Evolutionary conservation across 805 yeast genomes (phyloP).

Genomic region (Spathaspora gorwiae): DNA sequence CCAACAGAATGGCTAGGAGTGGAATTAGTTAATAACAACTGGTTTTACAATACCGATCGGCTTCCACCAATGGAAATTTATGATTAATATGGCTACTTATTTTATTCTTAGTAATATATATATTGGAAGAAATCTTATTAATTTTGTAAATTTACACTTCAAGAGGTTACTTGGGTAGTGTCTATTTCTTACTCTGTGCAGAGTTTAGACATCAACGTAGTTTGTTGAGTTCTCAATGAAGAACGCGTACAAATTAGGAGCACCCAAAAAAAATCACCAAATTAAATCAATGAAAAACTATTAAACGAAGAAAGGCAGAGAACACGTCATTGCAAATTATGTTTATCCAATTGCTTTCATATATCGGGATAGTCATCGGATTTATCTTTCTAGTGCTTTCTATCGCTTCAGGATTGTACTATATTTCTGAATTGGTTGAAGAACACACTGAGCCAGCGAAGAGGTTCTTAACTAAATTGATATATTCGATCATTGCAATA

Average conservation of each 20-base stretch:
- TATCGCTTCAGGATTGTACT: conserved; percentile 88
- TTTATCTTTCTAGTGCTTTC: conserved; percentile 41
- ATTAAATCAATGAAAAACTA: too few relatives aligned
- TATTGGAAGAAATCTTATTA: background rate
- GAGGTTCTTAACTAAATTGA: conserved; percentile 58
- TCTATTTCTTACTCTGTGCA: too few relatives aligned
- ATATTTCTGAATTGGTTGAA: conserved; percentile 86
- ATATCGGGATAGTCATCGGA: conserved; percentile 34
- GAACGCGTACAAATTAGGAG: too few relatives aligned
- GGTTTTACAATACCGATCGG: conserved; percentile 93
- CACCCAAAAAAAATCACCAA: too few relatives aligned
- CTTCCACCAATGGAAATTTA: conserved; percentile 94
- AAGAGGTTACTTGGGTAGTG: too few relatives aligned
- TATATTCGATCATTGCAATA: conserved; percentile 53
- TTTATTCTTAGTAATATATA: background rate
- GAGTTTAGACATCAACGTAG: too few relatives aligned
- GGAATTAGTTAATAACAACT: conserved; percentile 86
- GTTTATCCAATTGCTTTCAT: conserved; percentile 38
- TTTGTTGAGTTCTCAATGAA: too few relatives aligned
- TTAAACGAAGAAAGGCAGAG: too few relatives aligned
- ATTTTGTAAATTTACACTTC: background rate
- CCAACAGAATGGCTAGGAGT: conserved; percentile 87
- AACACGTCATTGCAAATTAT: conserved; percentile 11
- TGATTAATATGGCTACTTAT: conserved; percentile 38
- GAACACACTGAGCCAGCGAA: conserved; percentile 87